Base-by-base conservation (phyloP, 345 rosid genomes). In the Eucalyptus urophylla region DNA sequence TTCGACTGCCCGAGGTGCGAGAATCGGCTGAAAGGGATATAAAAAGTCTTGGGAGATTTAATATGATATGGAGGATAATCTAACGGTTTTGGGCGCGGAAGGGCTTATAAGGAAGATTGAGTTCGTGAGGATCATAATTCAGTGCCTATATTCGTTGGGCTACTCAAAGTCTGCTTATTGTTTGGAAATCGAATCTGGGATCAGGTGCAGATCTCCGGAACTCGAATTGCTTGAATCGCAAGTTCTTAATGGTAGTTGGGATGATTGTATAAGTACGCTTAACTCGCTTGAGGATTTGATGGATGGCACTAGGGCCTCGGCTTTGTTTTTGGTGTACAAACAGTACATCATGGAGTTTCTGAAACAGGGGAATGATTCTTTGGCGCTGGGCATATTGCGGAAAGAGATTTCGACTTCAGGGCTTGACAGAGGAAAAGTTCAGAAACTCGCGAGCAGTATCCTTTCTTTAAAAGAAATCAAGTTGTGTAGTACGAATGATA, bases 101-200 rank as follows among this genome's bases (percentile, higher is more conserved):
- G 98, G 97, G 49, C 88, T 96, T 10, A 89, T 97, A 86, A 94
- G 91, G 89, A 93, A 92, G 90, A 93, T 92, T 51, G 99, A 97
- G 89, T 94, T 97, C 54, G 85, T 96, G 11, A 93, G 98, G 89
- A 90, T 96, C 86, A 89, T 97, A 44, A 90, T 97, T 86, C 98
- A 96, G 81, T 94, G 96, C 88, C 94, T 97, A 54, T 93, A 95
- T 92, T 93, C 99, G 0, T 92, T 96, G 89, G 99, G 99, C 22
- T 96, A 92, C 90, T 92, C 91, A 45, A 95, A 89, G 69, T 95
- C 98, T 21, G 99, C 96, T 89, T 93, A 94, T 60, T 93, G 93
- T 90, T 86, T 97, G 89, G 99, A 97, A 90, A 72, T 45, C 2
- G 99, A 97, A 92, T 96, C 98, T 2, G 93, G 94, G 56, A 81